Evolutionary conservation across 2,329 filamentous ascomycete genomes (phyloP).

Genomic region (Pestalotiopsis sp.): DNA sequence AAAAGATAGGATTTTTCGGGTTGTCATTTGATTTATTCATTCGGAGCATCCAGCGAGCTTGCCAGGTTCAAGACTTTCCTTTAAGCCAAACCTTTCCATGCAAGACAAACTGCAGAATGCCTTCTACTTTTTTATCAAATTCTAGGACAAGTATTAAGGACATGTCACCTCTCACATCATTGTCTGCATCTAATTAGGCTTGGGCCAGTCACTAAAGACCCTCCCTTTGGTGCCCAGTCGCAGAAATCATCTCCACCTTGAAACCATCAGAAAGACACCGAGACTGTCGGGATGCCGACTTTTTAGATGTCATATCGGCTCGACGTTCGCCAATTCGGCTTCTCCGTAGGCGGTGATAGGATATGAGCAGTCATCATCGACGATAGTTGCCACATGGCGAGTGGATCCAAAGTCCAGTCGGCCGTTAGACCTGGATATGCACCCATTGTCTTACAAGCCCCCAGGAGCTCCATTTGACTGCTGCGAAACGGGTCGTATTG

Average conservation of each 20-base stretch:
- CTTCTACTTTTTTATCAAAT: neutral
- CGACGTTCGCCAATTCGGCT: neutral
- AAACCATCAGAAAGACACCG: neutral
- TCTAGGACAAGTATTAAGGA: neutral
- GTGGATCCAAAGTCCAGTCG: neutral
- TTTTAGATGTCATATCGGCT: neutral
- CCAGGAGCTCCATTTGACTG: conserved; percentile 21
- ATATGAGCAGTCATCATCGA: neutral
- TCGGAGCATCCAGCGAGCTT: neutral
- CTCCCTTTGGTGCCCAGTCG: neutral
- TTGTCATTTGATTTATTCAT: neutral
- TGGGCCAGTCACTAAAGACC: neutral
- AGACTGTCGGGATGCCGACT: neutral
- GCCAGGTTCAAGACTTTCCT: neutral
- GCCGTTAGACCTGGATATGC: neutral
- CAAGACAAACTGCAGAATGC: neutral
- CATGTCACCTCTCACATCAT: conserved; percentile 1
- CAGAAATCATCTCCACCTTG: neutral
- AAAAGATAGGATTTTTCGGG: neutral
- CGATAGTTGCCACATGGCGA: neutral
- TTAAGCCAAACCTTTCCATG: neutral
- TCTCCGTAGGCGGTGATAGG: neutral
- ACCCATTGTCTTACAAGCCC: neutral
- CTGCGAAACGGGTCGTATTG: conserved; percentile 27
- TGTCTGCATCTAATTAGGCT: neutral